A percentile compares a stretch with the other conserved stretches of the same genome.
phyloP scores from a whole-genome alignment of 352 stramenopile genomes.

The Globisporangium recalcitrans region DNA sequence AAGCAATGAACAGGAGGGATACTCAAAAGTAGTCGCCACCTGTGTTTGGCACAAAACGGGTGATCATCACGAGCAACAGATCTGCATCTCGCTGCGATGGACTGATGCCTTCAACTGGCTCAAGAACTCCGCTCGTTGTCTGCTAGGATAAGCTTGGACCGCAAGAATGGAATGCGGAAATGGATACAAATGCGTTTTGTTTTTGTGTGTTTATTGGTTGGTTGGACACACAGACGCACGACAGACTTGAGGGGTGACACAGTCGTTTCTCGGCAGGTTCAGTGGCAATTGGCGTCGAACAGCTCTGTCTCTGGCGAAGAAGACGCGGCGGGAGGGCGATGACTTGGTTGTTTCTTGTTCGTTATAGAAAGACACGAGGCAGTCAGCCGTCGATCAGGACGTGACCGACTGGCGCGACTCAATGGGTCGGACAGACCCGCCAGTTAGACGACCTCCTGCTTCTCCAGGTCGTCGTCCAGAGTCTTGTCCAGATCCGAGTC shows the following conservation, averaged over 20 bases:
- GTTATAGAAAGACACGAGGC: background rate
- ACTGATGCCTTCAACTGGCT: too few species aligned
- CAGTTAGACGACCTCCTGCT: conserved; percentile 40
- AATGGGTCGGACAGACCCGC: background rate
- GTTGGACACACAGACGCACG: background rate
- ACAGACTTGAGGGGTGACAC: background rate
- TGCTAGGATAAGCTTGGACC: too few species aligned
- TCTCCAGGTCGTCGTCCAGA: conserved; percentile 54
- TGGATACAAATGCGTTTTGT: too few species aligned
- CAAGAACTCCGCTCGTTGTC: too few species aligned
- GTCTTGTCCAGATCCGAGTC: conserved; percentile 26
- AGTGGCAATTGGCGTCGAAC: background rate
- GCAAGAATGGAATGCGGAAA: too few species aligned
- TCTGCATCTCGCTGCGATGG: too few species aligned
- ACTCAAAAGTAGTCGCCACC: too few species aligned
- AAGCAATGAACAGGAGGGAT: background rate
- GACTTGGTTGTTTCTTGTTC: background rate
- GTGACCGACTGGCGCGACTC: background rate
- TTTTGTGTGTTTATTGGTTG: too few species aligned
- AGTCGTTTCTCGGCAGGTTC: background rate
- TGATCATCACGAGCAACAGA: too few species aligned
- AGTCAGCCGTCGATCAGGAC: background rate
- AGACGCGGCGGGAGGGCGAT: background rate
- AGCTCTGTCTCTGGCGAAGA: background rate
- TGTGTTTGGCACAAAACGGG: too few species aligned